Evolutionary conservation across 192 early-diverging fungal species (phyloP).

Genomic region (Mortierella alpina): DNA sequence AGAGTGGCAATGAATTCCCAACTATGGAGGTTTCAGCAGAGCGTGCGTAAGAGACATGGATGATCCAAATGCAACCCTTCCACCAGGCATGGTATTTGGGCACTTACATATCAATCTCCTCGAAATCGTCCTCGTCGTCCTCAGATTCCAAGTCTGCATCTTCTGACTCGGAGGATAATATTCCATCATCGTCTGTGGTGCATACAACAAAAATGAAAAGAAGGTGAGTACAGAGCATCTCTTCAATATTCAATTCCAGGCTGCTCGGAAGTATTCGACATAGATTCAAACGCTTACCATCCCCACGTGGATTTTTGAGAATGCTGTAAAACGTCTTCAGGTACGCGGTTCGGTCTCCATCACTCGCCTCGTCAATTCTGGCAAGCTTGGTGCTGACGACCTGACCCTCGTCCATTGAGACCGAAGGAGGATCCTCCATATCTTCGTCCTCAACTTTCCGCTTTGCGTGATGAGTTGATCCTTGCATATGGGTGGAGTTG

Average conservation of each 20-base stretch:
- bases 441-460: constrained; percentile 50
- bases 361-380: constrained; percentile 41
- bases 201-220: not conserved
- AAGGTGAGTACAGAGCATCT: not conserved
- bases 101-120: constrained; percentile 51
- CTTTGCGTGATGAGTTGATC: constrained; percentile 26
- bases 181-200: constrained; percentile 43
- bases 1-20: constrained; percentile 68
- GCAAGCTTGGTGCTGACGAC: constrained; percentile 51
- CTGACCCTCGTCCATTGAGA: constrained; percentile 52
- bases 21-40: not conserved
- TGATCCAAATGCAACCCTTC: not conserved
- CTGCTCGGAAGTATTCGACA: no score
- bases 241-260: not conserved
- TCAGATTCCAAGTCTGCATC: constrained; percentile 52
- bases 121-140: constrained; percentile 53
- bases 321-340: constrained; percentile 51
- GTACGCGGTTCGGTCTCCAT: constrained; percentile 31
- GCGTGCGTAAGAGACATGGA: not conserved
- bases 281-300: constrained; percentile 19
- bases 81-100: not conserved
- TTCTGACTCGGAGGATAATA: constrained; percentile 49
- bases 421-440: constrained; percentile 38
- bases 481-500: not conserved
- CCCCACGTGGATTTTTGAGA: constrained; percentile 42